Evolutionary conservation across 2,329 filamentous ascomycete genomes (phyloP), one percentile per base, ranked within the genome.

Genomic region (Lasiodiplodia gonubiensis): DNA sequence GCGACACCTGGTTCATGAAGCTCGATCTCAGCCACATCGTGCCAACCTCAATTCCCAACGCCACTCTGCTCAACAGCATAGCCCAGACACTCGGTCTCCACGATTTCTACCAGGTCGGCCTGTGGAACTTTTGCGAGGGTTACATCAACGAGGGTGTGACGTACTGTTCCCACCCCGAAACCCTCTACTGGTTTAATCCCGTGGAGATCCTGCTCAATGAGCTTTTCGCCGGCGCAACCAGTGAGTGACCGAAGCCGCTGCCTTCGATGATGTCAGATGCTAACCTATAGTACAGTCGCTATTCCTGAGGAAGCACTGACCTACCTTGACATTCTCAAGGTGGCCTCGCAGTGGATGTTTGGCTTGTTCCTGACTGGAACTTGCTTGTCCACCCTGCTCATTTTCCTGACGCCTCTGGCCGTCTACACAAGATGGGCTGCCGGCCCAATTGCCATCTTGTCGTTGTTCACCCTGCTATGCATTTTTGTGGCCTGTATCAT

Each of bases 91-190:
- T 97, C 65, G 94, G 94, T 35, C 85, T 97, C 59, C 93, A 97
- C 77, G 94, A 97, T 79, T 97, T 97, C 80, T 97, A 97, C 79
- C 91, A 93, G 74, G 91, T 97, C 33, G 94, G 94, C 6, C 81
- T 97, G 49, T 98, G 94, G 94, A 90, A 89, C 68, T 97, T 91
- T 78, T 98, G 94, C 79, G 92, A 97, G 78, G 94, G 94, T 23
- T 96, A 94, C 78, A 83, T 87, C 67, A 85, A 86, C 72, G 84
- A 90, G 79, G 92, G 92, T 46, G 88, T 95, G 70, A 94, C 92
- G 0, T 81, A 82, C 70, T 98, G 94, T 80, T 93, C 91, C 8
- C 80, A 81, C 6, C 90, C 93, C 0, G 74, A 87, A 73, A 83
- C 84, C 8, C 83, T 94, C 67, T 98, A 92, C 81, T 97, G 92